These are phyloP conservation scores for Trifolium dubium DNA, from an alignment of 306 rosid genomes.

Conservation along the genomic window DNA sequence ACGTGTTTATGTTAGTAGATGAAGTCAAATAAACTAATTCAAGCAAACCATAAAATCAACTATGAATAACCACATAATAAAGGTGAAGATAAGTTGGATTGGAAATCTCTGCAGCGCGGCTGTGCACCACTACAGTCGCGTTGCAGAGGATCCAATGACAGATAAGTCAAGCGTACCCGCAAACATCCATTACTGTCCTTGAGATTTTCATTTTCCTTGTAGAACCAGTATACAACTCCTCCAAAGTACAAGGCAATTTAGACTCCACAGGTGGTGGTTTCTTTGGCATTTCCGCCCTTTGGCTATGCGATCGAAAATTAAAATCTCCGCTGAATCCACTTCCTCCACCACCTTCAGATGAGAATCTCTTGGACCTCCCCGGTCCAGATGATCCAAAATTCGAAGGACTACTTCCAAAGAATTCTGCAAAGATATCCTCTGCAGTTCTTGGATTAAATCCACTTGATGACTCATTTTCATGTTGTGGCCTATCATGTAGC, in stretches of 20 bases:
- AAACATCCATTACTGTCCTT: conserved; percentile 61
- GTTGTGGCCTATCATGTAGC: conserved; percentile 79
- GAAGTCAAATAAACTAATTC: no score
- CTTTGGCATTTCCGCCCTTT: conserved; percentile 55
- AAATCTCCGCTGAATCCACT: conserved; percentile 65
- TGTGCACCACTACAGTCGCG: background rate
- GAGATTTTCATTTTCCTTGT: conserved; percentile 99
- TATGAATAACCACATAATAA: background rate
- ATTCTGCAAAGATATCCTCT: conserved; percentile 95
- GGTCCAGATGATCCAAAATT: conserved; percentile 80
- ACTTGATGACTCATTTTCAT: conserved; percentile 61
- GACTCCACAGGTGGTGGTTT: conserved; percentile 85
- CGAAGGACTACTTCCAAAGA: conserved; percentile 93
- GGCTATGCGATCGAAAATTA: conserved; percentile 58
- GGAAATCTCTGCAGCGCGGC: no score
- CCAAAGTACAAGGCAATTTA: conserved; percentile 84
- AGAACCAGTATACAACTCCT: conserved; percentile 84
- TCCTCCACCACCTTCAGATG: conserved; percentile 60
- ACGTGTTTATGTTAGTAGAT: background rate
- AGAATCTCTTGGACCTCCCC: conserved; percentile 75
- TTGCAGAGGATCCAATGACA: background rate
- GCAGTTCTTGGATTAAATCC: conserved; percentile 90
- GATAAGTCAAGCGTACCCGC: conserved; percentile 50
- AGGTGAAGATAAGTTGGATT: background rate
- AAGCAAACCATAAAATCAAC: background rate